Percentiles rank a stretch among this genome's conserved stretches.
Evolutionary conservation across 1,139 yeast genomes (phyloP).

Genomic region (Yamadazyma siamensis): DNA sequence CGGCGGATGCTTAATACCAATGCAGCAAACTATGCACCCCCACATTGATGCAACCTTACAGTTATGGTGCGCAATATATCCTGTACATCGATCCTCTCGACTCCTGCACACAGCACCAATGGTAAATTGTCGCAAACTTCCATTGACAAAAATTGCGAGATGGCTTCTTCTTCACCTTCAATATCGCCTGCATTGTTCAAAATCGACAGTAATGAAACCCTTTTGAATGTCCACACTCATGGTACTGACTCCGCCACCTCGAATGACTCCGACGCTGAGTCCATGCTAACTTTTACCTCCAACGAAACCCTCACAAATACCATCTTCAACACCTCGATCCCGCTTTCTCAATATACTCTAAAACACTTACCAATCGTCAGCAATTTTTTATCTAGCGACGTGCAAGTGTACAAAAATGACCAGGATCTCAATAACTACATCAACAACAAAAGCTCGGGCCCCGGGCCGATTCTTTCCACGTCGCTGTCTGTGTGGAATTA

Average conservation of each 20-base stretch:
- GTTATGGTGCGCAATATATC: too few species aligned
- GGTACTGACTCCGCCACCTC: conserved; percentile 1
- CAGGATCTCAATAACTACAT: conserved; percentile 16
- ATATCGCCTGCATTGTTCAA: too few species aligned
- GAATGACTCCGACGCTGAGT: conserved; percentile 14
- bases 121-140: too few species aligned
- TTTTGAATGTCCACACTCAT: too few species aligned
- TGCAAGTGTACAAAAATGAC: conserved; percentile 20
- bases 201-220: conserved; percentile 9
- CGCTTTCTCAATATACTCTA: conserved; percentile 15
- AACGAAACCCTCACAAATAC: conserved; percentile 28
- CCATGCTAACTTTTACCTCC: conserved; percentile 21
- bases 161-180: too few species aligned
- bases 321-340: conserved; percentile 22
- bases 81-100: too few species aligned
- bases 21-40: too few species aligned
- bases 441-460: conserved; percentile 1
- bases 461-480: conserved; percentile 22
- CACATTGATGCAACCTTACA: too few species aligned
- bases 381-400: conserved; percentile 27
- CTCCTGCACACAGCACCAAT: too few species aligned
- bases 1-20: too few species aligned
- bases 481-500: conserved; percentile 27
- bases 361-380: conserved; percentile 29
- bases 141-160: too few species aligned